Conservation (phyloP, 306 rosid genomes). For the Senna siamea region DNA sequence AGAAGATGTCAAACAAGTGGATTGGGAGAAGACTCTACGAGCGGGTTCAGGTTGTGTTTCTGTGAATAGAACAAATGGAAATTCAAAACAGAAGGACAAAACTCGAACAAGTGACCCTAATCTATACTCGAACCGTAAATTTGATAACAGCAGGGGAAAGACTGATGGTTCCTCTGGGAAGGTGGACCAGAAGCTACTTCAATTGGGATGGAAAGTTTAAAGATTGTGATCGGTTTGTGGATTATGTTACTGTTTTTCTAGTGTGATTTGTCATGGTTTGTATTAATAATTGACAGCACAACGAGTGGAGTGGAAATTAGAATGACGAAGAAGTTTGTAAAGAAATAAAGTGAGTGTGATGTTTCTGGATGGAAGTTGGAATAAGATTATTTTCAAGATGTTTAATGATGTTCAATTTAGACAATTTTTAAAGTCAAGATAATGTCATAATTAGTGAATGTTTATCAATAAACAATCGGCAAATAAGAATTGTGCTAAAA, state of each 20-base stretch:
- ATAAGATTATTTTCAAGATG: not conserved
- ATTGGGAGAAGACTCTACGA: slow-evolving; percentile 62
- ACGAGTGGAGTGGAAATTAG: not conserved
- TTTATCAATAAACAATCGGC: not conserved
- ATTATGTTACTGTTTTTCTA: not conserved
- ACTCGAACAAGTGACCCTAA: not conserved
- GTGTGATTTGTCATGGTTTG: not conserved
- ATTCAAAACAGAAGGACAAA: slow-evolving; percentile 24
- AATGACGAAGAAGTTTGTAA: not conserved
- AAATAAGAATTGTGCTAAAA: no score
- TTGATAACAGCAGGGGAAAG: slow-evolving; percentile 27
- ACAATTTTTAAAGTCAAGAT: not conserved
- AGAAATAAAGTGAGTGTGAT: slow-evolving; percentile 2
- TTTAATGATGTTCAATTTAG: not conserved
- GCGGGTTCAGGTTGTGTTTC: slow-evolving; percentile 39
- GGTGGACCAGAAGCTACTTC: slow-evolving; percentile 34
- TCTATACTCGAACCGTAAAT: not conserved
- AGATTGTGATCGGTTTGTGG: not conserved
- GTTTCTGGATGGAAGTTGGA: not conserved
- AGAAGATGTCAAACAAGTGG: slow-evolving; percentile 22
- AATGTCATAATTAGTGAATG: not conserved
- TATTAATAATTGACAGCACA: not conserved
- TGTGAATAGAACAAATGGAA: slow-evolving; percentile 29
- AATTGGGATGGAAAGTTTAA: slow-evolving; percentile 50
- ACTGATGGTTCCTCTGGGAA: not conserved